Conservation (phyloP, 139 green algal genomes). For the Chlorella sp. region DNA sequence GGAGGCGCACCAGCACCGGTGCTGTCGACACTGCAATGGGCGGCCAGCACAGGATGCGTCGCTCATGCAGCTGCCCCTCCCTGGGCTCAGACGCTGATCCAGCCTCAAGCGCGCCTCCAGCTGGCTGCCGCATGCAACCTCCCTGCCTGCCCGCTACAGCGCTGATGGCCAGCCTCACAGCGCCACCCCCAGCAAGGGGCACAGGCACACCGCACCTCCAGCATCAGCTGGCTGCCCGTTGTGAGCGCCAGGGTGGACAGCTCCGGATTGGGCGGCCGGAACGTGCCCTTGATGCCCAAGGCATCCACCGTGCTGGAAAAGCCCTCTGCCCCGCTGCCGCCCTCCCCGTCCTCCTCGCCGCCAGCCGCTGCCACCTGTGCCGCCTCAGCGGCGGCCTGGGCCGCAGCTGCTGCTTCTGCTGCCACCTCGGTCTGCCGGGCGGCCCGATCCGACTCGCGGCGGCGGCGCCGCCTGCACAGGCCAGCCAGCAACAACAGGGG, state of each 20-base stretch:
- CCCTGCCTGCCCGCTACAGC: no score
- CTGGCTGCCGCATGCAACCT: no score
- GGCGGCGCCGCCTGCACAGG: conserved; percentile 53
- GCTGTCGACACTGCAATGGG: no score
- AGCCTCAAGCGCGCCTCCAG: no score
- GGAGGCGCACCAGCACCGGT: no score
- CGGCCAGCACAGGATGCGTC: no score
- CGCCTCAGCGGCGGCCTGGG: not conserved
- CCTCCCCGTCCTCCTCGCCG: not conserved
- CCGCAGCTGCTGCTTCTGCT: not conserved
- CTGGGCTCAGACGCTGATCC: no score
- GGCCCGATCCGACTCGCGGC: conserved; percentile 26
- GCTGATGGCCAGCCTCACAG: no score
- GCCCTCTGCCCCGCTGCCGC: not conserved
- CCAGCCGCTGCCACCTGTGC: not conserved
- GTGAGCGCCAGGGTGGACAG: conserved; percentile 47
- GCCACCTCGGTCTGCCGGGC: not conserved
- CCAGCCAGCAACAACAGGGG: no score
- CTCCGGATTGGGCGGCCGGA: not conserved
- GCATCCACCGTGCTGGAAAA: conserved; percentile 12
- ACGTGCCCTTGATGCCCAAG: not conserved
- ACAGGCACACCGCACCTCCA: conserved; percentile 45
- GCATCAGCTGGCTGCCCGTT: conserved; percentile 82
- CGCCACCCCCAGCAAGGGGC: no score
- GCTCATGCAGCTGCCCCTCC: no score